phyloP scores from a whole-genome alignment of 257 asterid genomes.

The Scutellaria barbata region DNA sequence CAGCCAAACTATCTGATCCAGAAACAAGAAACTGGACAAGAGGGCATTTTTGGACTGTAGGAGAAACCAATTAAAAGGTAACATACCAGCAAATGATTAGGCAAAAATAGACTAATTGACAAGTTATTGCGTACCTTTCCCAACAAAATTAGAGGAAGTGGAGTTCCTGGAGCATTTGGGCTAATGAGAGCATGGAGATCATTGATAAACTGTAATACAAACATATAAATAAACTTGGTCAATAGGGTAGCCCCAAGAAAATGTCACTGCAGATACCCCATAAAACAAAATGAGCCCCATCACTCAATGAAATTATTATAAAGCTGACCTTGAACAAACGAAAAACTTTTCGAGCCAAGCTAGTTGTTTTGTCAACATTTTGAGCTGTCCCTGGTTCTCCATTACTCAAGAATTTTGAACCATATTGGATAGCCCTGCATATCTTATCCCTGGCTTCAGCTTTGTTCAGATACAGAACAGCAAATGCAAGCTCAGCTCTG shows the following conservation, averaged over 20 bases:
- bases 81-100: conserved; percentile 25
- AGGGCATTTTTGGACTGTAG: conserved; percentile 96
- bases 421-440: conserved; percentile 98
- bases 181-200: conserved; percentile 90
- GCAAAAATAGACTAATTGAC: background rate
- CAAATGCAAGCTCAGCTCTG: conserved; percentile 89
- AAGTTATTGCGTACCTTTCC: conserved; percentile 69
- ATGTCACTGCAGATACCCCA: background rate
- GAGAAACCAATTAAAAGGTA: conserved; percentile 25
- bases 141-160: conserved; percentile 78
- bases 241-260: conserved; percentile 14
- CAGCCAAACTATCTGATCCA: conserved; percentile 97
- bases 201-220: conserved; percentile 76
- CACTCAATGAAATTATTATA: background rate
- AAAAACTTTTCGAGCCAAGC: conserved; percentile 94
- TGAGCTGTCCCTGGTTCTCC: conserved; percentile 98
- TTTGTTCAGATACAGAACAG: conserved; percentile 79
- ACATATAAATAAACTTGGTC: conserved; percentile 25
- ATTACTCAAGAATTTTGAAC: conserved; percentile 90
- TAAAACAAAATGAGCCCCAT: background rate
- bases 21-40: conserved; percentile 89
- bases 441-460: conserved; percentile 97
- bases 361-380: conserved; percentile 92
- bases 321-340: conserved; percentile 83
- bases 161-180: conserved; percentile 89